phyloP scores from a whole-genome alignment of 2,329 filamentous ascomycete species.

The Fusarium albidum region DNA sequence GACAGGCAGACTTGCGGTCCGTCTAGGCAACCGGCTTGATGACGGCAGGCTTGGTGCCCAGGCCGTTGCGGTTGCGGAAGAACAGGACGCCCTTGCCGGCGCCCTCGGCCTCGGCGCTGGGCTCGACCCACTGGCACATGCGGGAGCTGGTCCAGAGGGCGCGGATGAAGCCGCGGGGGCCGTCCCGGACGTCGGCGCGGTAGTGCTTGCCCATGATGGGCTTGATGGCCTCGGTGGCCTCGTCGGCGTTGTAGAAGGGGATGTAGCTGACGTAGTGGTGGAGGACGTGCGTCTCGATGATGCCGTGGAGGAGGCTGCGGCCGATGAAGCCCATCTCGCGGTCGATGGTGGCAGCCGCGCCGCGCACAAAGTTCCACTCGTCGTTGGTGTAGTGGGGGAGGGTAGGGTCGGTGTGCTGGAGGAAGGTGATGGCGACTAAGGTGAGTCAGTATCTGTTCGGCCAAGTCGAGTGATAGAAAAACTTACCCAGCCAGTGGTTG shows the following conservation, averaged over 20 bases:
- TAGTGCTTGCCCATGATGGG: slow-evolving; percentile 96
- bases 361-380: slow-evolving; percentile 92
- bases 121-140: slow-evolving; percentile 98
- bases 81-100: slow-evolving; percentile 87
- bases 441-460: slow-evolving; percentile 35
- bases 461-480: not conserved
- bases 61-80: slow-evolving; percentile 92
- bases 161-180: slow-evolving; percentile 82
- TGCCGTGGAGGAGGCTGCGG: slow-evolving; percentile 89
- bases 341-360: slow-evolving; percentile 94
- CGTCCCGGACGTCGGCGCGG: slow-evolving; percentile 80
- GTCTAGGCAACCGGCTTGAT: slow-evolving; percentile 30
- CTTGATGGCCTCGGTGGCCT: slow-evolving; percentile 94
- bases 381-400: slow-evolving; percentile 90
- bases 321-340: slow-evolving; percentile 97
- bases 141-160: slow-evolving; percentile 83
- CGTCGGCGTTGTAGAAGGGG: slow-evolving; percentile 95
- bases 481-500: slow-evolving; percentile 97
- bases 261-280: slow-evolving; percentile 98
- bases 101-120: slow-evolving; percentile 80
- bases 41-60: slow-evolving; percentile 65
- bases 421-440: slow-evolving; percentile 96
- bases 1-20: slow-evolving; percentile 4
- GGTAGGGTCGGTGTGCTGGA: slow-evolving; percentile 95
- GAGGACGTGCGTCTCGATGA: slow-evolving; percentile 96